Evolutionary conservation across 352 stramenopile species (phyloP).

Genomic region (Peronospora farinosa): DNA sequence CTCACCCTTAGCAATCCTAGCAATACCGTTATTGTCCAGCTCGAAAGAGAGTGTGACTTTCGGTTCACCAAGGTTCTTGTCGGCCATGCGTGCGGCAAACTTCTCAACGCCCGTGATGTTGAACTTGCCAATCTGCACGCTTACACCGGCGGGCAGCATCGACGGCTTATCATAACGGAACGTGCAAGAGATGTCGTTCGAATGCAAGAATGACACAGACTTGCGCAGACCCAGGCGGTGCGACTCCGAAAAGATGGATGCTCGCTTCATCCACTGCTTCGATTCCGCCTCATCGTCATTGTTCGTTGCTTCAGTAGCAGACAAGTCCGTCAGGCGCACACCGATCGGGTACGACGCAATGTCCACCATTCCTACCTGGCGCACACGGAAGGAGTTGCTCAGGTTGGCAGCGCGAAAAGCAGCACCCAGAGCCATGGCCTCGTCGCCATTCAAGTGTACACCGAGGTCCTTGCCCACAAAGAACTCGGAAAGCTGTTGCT

Average conservation of each 20-base stretch:
- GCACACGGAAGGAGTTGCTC: constrained; percentile 92
- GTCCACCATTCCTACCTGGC: constrained; percentile 93
- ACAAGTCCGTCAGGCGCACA: constrained; percentile 79
- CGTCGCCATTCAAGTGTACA: constrained; percentile 97
- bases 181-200: constrained; percentile 85
- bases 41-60: constrained; percentile 94
- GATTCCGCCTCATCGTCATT: constrained; percentile 44
- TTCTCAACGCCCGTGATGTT: constrained; percentile 90
- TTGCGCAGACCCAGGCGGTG: constrained; percentile 88
- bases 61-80: constrained; percentile 85
- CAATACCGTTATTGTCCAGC: constrained; percentile 89
- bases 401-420: constrained; percentile 95
- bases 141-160: constrained; percentile 59
- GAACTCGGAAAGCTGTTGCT: constrained; percentile 80
- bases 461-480: constrained; percentile 85
- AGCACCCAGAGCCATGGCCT: constrained; percentile 94
- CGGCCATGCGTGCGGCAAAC: constrained; percentile 83
- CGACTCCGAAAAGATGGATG: constrained; percentile 86
- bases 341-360: constrained; percentile 86
- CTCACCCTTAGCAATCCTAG: constrained; percentile 89
- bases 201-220: constrained; percentile 92
- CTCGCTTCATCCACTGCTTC: constrained; percentile 88
- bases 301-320: constrained; percentile 40
- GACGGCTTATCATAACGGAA: constrained; percentile 90
- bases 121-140: constrained; percentile 84